Base-by-base conservation (phyloP, 1,139 yeast genomes). In the Nakaseomyces kungkrabaensis region DNA sequence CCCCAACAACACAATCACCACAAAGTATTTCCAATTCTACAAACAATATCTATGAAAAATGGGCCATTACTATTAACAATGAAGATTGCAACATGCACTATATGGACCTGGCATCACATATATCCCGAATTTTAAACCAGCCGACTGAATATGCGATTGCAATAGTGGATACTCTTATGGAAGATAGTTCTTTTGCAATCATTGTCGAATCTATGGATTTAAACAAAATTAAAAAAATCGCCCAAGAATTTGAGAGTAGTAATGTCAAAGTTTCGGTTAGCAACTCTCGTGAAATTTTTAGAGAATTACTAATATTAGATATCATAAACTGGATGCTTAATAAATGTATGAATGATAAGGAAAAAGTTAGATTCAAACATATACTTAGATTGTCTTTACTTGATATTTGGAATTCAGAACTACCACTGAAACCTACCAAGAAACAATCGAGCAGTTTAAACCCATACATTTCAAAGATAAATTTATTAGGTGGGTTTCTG, bases 1-100 rank as follows among this genome's bases (percentile, higher is more conserved):
- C 40, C 6, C 40, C 40, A 13, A 1, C 17, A n/a, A 26, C 34
- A 22, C 25, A 41, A 7, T 27, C 34, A 1, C 34, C 44, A 5
- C 6, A 29, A n/a, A 41, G 33, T 61, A 26, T 1, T 56, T 77
- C 17, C 75, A 80, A 1, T 33, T 11, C 10, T 5, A 29, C 50
- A 29, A 36, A 22, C 31, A 56, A 62, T 0, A 65, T 76, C 0
- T 65, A 76, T 37, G 58, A 52, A 49, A 48, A 47, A 33, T 54
- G 62, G 65, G 59, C 57, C 3, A 45, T 64, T 22, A 64, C 62
- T 43, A 52, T 63, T 9, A 58, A 60, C 46, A 59, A 55, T 40
- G 62, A 57, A 33, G 61, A 59, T 36, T 60, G 62, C 42, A 52
- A 54, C 37, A 53, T 60, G 46, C 63, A 59, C 45, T 50, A 56